Base-by-base conservation (phyloP, 331 rosid genomes). In the Malus hybrid region DNA sequence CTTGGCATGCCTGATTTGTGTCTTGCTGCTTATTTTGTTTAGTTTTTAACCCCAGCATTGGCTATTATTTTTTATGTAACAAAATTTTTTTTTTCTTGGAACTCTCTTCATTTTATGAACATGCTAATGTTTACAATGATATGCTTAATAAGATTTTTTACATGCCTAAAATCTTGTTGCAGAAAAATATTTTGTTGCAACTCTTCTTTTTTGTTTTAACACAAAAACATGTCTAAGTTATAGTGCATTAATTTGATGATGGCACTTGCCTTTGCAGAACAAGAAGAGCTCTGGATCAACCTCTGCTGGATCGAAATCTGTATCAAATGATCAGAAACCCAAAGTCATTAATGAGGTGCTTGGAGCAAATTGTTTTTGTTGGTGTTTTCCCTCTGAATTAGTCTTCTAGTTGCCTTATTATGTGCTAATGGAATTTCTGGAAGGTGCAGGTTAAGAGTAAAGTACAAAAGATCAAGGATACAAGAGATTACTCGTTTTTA, bases 401-500 rank as follows among this genome's bases (percentile, higher is more conserved):
- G 19, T 62, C 42, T 39, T 16, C 20, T 60, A 20, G 29, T 39
- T 29, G 64, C 33, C 19, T 15, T 24, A 24, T 5, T 58, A 58
- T 6, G 26, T 52, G 6, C 82, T 61, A 68, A 44, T 75, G 76
- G 64, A 52, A 80, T 66, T 36, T 68, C 46, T 72, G 72, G 70
- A 71, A 63, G 60, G 16, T 80, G 77, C 95, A 94, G 97, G 67
- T 61, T 72, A 73, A 82, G 70, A 76, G 67, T 68, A 90, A 85
- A 80, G 93, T 84, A 57, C 88, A 92, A 82, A 88, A 83, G 75
- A 87, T 90, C 4, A 94, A 94, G 84, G 84, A 81, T 79, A 92
- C 93, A 3, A 90, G 99, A 80, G 99, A 94, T 78, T 94, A 94
- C 81, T 90, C 99, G 16, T 94, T 92, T 83, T 87, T 94, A 68